phyloP scores from a whole-genome alignment of 768 basidiomycete genomes.

The Pleurotus platypus region DNA sequence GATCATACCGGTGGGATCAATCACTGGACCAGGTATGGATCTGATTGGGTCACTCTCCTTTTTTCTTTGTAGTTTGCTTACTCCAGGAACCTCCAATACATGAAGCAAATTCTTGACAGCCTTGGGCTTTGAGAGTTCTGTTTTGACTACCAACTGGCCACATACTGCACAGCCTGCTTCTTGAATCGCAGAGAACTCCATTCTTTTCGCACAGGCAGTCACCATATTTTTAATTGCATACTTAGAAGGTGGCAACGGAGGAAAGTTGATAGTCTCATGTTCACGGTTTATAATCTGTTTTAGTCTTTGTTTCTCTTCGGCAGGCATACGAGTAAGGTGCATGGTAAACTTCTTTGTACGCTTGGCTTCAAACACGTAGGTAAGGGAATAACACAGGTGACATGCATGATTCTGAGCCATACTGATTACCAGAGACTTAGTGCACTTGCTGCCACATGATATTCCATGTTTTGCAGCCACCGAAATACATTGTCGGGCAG shows the following conservation, averaged over 20 bases:
- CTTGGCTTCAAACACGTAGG: not conserved
- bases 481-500: not conserved
- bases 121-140: not conserved
- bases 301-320: too few species aligned
- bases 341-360: not conserved
- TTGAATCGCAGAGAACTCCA: not conserved
- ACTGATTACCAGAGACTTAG: not conserved
- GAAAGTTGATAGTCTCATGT: not conserved
- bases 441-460: not conserved
- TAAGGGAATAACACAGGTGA: not conserved
- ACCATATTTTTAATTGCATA: not conserved
- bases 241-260: not conserved
- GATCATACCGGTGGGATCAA: not conserved
- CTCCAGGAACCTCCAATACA: not conserved
- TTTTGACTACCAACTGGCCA: not conserved
- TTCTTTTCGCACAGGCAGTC: not conserved
- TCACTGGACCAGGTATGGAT: not conserved
- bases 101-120: not conserved
- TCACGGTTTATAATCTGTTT: too few species aligned
- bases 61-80: not conserved
- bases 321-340: too few species aligned
- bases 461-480: not conserved
- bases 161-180: constrained; percentile 2
- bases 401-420: not conserved
- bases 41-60: not conserved